Conservation (phyloP, 345 rosid genomes). For the Moringa oleifera region DNA sequence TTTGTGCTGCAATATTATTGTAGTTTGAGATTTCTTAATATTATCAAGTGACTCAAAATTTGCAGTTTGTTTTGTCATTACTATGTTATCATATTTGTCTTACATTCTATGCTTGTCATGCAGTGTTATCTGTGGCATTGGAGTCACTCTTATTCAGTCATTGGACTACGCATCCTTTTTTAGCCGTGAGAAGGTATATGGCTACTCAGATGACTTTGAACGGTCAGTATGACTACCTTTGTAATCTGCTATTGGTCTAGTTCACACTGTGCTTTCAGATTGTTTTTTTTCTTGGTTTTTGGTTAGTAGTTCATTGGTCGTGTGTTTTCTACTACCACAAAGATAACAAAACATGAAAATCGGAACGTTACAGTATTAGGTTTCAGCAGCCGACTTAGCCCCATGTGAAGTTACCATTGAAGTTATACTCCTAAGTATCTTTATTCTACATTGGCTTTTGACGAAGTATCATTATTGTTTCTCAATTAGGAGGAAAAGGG, state of each 20-base stretch:
- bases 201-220: constrained; percentile 78
- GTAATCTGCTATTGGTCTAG: background rate
- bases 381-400: background rate
- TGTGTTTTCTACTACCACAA: background rate
- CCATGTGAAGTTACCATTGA: background rate
- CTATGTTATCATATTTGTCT: background rate
- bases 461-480: background rate
- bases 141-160: constrained; percentile 79
- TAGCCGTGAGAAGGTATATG: constrained; percentile 59
- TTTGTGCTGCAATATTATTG: constrained; percentile 4
- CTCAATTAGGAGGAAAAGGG: background rate
- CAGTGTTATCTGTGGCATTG: constrained; percentile 68
- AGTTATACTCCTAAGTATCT: background rate
- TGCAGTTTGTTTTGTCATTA: constrained; percentile 2
- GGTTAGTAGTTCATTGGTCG: too few relatives aligned
- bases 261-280: background rate
- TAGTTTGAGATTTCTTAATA: constrained; percentile 6
- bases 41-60: background rate
- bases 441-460: background rate
- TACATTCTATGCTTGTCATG: constrained; percentile 15
- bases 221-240: constrained; percentile 37
- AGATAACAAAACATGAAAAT: background rate
- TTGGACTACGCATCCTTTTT: constrained; percentile 57
- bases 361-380: background rate
- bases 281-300: too few relatives aligned